These are phyloP conservation scores for Annulohypoxylon stygium DNA, from an alignment of 495 filamentous ascomycete species.

Conservation along the genomic window DNA sequence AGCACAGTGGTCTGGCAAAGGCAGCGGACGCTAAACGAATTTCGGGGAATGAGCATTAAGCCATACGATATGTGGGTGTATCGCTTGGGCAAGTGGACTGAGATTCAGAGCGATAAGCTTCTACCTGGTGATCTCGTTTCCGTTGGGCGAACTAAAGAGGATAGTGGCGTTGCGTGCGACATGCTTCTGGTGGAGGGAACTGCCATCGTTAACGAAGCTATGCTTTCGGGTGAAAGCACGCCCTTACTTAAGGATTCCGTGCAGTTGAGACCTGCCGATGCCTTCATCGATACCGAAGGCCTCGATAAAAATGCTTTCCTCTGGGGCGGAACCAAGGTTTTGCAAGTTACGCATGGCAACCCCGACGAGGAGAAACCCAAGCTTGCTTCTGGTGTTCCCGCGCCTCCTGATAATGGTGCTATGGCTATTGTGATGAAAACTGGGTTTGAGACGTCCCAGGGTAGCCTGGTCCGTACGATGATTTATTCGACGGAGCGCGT, in stretches of 20 bases:
- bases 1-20: conserved; percentile 99
- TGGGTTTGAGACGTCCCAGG: conserved; percentile 98
- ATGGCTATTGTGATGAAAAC: conserved; percentile 97
- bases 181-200: conserved; percentile 95
- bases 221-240: conserved; percentile 98
- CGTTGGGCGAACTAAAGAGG: conserved; percentile 94
- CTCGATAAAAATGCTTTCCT: conserved; percentile 97
- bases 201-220: conserved; percentile 98
- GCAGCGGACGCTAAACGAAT: conserved; percentile 95
- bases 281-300: conserved; percentile 87
- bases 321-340: conserved; percentile 96
- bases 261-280: conserved; percentile 87
- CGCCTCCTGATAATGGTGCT: conserved; percentile 89
- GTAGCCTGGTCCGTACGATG: conserved; percentile 98
- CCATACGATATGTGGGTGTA: conserved; percentile 94
- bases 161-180: conserved; percentile 96
- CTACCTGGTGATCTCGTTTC: conserved; percentile 97
- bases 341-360: conserved; percentile 90
- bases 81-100: conserved; percentile 84
- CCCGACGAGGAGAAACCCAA: conserved; percentile 77
- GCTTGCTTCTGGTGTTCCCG: conserved; percentile 76
- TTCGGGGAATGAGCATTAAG: conserved; percentile 99
- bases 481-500: conserved; percentile 99
- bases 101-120: conserved; percentile 92
- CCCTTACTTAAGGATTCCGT: conserved; percentile 96